phyloP scores from a whole-genome alignment of 805 yeast genomes.

The Wickerhamomyces ciferrii region DNA sequence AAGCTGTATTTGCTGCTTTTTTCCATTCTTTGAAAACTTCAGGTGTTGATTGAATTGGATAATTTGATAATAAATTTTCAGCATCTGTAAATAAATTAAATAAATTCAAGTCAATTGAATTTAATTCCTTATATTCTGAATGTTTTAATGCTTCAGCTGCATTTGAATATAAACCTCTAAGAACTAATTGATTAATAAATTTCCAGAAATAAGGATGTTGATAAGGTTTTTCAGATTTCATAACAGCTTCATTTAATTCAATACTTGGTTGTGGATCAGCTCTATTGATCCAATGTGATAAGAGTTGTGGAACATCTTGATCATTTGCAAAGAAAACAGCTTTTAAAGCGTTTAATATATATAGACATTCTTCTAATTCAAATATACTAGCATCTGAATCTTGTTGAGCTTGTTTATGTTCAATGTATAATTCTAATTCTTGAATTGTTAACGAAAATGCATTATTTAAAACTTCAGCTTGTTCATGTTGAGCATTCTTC shows the following conservation, averaged over 20 bases:
- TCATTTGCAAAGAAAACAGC: conserved; percentile 39
- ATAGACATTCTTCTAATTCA: conserved; percentile 39
- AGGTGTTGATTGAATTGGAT: conserved; percentile 26
- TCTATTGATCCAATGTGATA: conserved; percentile 59
- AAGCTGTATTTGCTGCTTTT: conserved; percentile 19
- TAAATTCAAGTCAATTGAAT: conserved; percentile 11
- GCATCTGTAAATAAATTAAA: conserved; percentile 30
- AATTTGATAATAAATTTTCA: conserved; percentile 26
- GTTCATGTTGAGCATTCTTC: conserved; percentile 27
- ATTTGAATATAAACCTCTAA: conserved; percentile 57
- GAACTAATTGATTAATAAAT: conserved; percentile 46
- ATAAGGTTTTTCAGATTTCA: conserved; percentile 39
- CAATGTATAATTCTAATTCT: conserved; percentile 28
- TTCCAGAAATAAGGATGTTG: conserved; percentile 57
- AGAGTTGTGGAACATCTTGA: conserved; percentile 35
- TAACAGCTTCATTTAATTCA: conserved; percentile 40
- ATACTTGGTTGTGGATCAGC: conserved; percentile 64
- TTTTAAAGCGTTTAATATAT: conserved; percentile 53
- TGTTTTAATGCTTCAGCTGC: conserved; percentile 43
- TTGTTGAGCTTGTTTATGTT: conserved; percentile 25
- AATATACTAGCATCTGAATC: conserved; percentile 23
- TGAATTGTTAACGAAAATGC: conserved; percentile 27
- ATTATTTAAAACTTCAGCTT: conserved; percentile 29
- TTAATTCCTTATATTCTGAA: conserved; percentile 37
- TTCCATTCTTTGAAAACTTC: conserved; percentile 33